Base-by-base conservation (phyloP, 768 basidiomycete species). In the Stropharia rugosoannulata region DNA sequence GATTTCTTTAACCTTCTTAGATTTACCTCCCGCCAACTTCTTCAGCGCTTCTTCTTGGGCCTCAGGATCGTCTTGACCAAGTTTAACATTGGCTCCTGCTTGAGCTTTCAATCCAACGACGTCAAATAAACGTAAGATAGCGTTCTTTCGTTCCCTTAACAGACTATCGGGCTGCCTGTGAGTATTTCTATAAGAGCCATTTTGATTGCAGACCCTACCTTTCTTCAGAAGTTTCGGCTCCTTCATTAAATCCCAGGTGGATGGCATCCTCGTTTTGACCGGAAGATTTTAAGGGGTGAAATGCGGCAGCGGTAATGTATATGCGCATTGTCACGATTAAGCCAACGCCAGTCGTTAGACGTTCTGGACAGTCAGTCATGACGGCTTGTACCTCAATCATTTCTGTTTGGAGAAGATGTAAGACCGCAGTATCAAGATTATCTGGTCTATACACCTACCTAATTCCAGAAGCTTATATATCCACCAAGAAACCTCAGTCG, bases 201-300 rank as follows among this genome's bases (percentile, higher is more conserved):
- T 4, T 13, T 10, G 10, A 25, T 42, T 16, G n/a, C 19, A 18
- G 35, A 25, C 19, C 62, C 35, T 55, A 76, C 77, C 84, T 85
- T 71, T 97, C 94, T 56, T 86, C 84, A 4, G 76, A 75, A 0
- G 92, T 95, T 67, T 96, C 94, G 49, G 84, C 76, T 2, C 90
- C 89, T 66, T 93, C 90, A 58, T 84, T 82, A 67, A 91, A 87
- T 64, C 86, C 76, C 3, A 61, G 55, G 38, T 64, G 71, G 1
- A 57, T 66, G 1, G 57, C 56, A 57, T 70, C 67, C 46, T 79
- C 67, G 22, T 77, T 64, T 29, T 68, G 51, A 7, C 72, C 64
- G 16, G 73, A 66, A 12, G 71, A 59, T 12, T 72, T 69, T 19
- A 76, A 72, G 8, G 79, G 68, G 52, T 75, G 80, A 71, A 95